Evolutionary conservation across 306 rosid species (phyloP), one percentile per base, ranked within the genome.

Genomic region (Sicyos edulis): DNA sequence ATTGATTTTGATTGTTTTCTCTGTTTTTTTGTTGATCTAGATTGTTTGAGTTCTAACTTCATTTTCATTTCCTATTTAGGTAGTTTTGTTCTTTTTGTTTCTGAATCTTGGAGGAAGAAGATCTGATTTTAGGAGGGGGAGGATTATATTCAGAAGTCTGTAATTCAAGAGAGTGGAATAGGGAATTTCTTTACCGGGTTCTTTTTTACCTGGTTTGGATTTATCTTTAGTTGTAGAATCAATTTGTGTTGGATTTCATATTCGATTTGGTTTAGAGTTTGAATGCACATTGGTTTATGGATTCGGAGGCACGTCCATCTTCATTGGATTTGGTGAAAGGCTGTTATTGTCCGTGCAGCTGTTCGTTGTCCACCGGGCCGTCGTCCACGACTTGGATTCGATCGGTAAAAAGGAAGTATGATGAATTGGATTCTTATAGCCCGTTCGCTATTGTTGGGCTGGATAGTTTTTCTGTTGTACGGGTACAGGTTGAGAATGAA

Each of bases 401-500:
- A 22, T 87, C 97, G 0, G 92, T 91, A 7, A 95, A 95, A 61
- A 82, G 96, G 55, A 95, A 95, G 78, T 79, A 81, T 17, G 92
- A 83, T 22, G 97, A 95, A 76, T 80, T 85, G 66, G 95, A 86
- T 74, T 61, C 70, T 45, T 83, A 63, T n/a, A 73, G 75, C 26
- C 85, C 77, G 14, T 81, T 88, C 22, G 51, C 79, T 29, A 45
- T 82, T 65, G 85, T 91, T 0, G 85, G 87, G 61, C 32, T 79
- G 62, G 82, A 80, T 57, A 32, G 3, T 5, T 69, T 77, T 34
- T 75, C 81, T 2, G 83, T 85, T 76, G 91, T 95, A 0, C 80
- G 84, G 62, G 86, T 95, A 29, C 88, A 86, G 10, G 75, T 88
- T 72, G 92, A 83, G 83, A 86, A 95, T 32, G 99, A 95, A 79